Evolutionary conservation across 495 filamentous ascomycete species (phyloP), one percentile per base, ranked within the genome.

Genomic region (Gamarada debralockiae): DNA sequence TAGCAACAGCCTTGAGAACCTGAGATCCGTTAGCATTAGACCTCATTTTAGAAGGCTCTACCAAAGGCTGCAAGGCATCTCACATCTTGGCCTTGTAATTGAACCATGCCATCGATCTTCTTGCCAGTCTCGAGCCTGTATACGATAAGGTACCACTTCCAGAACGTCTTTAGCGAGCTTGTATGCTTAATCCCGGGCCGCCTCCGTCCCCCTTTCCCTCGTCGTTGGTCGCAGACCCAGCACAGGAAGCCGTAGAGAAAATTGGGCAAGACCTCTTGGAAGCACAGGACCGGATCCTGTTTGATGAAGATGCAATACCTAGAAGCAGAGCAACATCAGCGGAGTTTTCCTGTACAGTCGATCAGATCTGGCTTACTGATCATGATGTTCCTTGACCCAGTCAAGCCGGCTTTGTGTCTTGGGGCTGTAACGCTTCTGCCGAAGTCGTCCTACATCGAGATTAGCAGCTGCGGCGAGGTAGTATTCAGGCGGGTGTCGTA

Each of bases 101-200:
- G 33, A 23, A 56, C 40, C 44, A 58, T 59, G 10, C 72, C 64
- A 76, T 81, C 76, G 72, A 73, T 61, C 71, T 81, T 50, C 75
- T 80, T 17, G 73, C 77, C 13, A 65, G 63, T 20, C 71, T 79
- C 38, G 75, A 78, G 58, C 73, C 78, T 34, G 63, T 72, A 48
- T 23, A 68, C 51, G 9, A 70, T 60, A 51, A 62, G 52, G 59
- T 57, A 72, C 58, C 57, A 65, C 50, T 73, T 73, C 68, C 49
- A 73, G 45, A 70, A 73, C 52, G 48, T 53, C 47, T 69, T 59
- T 37, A 73, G 54, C 20, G 59, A 62, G 58, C 61, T 69, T 50
- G 67, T 66, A 36, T 46, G 57, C 51, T 63, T 62, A 21, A 70
- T 64, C 20, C 64, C 64, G 17, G 55, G 57, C 24, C 46, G 59